Conservation (phyloP, 2,329 filamentous ascomycete genomes). For the Alternaria infectoria region DNA sequence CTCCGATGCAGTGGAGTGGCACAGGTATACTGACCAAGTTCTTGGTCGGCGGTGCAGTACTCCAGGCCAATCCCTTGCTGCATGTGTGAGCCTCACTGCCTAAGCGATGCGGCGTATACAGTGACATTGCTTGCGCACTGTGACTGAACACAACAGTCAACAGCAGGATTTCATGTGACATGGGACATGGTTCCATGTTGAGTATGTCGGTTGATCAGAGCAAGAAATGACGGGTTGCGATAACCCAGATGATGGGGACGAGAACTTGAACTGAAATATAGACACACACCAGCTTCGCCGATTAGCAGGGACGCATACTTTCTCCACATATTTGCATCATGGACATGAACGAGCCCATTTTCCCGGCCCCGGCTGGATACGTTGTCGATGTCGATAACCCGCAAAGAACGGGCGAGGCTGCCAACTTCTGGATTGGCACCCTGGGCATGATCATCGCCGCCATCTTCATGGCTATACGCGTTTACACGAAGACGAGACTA, state of each 20-base stretch:
- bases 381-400: conserved; percentile 36
- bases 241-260: not conserved
- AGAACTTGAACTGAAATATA: not conserved
- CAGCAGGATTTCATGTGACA: not conserved
- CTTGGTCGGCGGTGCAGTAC: not conserved
- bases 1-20: not conserved
- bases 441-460: conserved; percentile 29
- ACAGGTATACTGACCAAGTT: not conserved
- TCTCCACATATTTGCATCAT: not conserved
- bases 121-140: not conserved
- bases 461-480: conserved; percentile 28
- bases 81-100: not conserved
- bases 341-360: conserved; percentile 15
- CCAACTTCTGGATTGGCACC: conserved; percentile 25
- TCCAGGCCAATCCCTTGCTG: not conserved
- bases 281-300: not conserved
- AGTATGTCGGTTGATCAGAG: not conserved
- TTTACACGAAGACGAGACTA: conserved; percentile 34
- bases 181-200: not conserved
- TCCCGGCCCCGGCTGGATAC: conserved; percentile 35
- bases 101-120: not conserved
- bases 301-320: not conserved
- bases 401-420: conserved; percentile 11
- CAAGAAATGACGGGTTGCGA: not conserved
- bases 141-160: not conserved